Percentiles rank a stretch among this genome's conserved stretches.
Evolutionary conservation across 1,284 basidiomycete species (phyloP).

Genomic region (Tilletia indica): DNA sequence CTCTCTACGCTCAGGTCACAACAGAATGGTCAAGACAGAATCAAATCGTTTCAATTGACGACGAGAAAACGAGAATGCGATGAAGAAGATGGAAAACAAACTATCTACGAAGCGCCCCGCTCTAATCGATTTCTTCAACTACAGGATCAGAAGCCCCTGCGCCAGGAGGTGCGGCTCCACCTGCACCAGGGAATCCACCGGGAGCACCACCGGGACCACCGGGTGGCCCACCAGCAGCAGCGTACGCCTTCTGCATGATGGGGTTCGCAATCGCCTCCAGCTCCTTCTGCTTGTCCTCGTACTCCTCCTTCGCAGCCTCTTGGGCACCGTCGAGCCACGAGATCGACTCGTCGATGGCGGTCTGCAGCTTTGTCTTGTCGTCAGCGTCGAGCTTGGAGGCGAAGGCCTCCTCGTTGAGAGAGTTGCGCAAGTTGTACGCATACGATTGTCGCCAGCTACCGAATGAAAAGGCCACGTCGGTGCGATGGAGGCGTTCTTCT

Average conservation of each 20-base stretch:
- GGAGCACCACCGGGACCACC: constrained; percentile 64
- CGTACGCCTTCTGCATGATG: constrained; percentile 91
- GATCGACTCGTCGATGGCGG: constrained; percentile 80
- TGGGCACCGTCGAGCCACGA: constrained; percentile 83
- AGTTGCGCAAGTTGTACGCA: constrained; percentile 93
- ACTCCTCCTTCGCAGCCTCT: constrained; percentile 93
- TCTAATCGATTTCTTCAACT: constrained; percentile 76
- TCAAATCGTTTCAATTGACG: too few relatives aligned
- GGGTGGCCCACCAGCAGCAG: constrained; percentile 61
- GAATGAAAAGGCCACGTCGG: too few relatives aligned
- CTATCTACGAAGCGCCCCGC: not conserved
- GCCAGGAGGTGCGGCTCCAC: constrained; percentile 39
- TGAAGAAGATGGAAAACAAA: too few relatives aligned
- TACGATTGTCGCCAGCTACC: too few relatives aligned
- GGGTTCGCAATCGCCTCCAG: constrained; percentile 86
- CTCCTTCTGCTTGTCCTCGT: constrained; percentile 93
- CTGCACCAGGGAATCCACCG: constrained; percentile 58
- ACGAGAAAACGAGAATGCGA: too few relatives aligned
- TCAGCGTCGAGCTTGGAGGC: too few relatives aligned
- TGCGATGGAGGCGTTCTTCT: too few relatives aligned
- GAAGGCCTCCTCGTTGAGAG: constrained; percentile 53
- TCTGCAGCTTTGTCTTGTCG: constrained; percentile 84
- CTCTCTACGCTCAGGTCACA: too few relatives aligned
- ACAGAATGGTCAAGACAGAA: too few relatives aligned
- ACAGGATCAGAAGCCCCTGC: constrained; percentile 72